Evolutionary conservation across 23 red algal species (phyloP).

Genomic region (Gracilaria caudata): DNA sequence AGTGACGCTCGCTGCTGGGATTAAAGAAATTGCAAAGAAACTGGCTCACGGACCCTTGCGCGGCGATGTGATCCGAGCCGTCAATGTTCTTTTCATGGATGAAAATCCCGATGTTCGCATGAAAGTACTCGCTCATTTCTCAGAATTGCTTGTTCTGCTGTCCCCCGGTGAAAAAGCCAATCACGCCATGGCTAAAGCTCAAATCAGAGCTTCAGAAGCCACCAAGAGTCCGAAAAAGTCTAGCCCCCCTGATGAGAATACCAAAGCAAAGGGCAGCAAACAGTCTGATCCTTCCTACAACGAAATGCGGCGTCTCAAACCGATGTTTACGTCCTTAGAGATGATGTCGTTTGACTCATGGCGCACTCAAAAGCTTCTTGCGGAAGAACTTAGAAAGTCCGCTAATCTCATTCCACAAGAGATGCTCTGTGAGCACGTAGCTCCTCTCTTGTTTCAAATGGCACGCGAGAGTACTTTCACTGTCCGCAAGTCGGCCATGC

Average conservation of each 20-base stretch:
- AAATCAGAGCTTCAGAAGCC: conserved; percentile 17
- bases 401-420: conserved; percentile 66
- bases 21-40: conserved; percentile 47
- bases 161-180: conserved; percentile 40
- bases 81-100: conserved; percentile 63
- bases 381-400: conserved; percentile 57
- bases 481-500: conserved; percentile 76
- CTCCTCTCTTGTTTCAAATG: conserved; percentile 81
- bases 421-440: conserved; percentile 72
- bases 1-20: conserved; percentile 64
- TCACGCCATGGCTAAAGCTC: conserved; percentile 23
- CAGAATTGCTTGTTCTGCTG: conserved; percentile 31
- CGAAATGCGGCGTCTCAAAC: conserved; percentile 49
- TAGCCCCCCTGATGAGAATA: not conserved
- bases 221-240: not conserved
- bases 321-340: conserved; percentile 64
- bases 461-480: conserved; percentile 77
- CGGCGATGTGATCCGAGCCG: conserved; percentile 38
- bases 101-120: conserved; percentile 67
- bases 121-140: conserved; percentile 65
- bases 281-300: not conserved
- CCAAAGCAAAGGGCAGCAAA: too few relatives aligned
- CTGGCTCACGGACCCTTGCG: conserved; percentile 32
- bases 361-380: conserved; percentile 75
- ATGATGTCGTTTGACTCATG: conserved; percentile 67